Percentiles rank a stretch among this genome's conserved stretches.
Evolutionary conservation across 2,329 filamentous ascomycete species (phyloP).

Genomic region (Alternaria incomplexa): DNA sequence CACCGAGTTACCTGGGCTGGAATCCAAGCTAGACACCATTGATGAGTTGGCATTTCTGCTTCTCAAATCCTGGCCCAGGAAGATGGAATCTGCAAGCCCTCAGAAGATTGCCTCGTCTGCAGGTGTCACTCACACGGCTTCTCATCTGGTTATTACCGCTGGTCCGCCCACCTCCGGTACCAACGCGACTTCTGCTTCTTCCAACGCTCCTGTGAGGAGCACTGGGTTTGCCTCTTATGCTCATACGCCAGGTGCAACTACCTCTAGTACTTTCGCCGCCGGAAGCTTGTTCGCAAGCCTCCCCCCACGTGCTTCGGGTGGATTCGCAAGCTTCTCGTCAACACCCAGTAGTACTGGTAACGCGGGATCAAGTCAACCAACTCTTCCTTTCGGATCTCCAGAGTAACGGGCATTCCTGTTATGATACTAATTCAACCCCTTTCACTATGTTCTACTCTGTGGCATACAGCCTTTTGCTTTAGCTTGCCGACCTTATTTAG

Average conservation of each 20-base stretch:
- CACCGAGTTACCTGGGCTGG: slow-evolving; percentile 6
- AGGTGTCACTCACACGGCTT: neutral
- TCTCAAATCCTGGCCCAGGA: slow-evolving; percentile 18
- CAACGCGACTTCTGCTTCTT: neutral
- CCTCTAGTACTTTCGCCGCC: neutral
- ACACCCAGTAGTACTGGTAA: neutral
- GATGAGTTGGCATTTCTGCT: slow-evolving; percentile 20
- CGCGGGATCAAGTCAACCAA: neutral
- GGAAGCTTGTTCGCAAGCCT: neutral
- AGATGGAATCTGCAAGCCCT: neutral
- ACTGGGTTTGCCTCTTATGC: neutral
- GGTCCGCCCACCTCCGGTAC: neutral
- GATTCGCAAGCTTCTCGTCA: neutral
- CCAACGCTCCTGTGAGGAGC: neutral
- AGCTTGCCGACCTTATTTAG: no score
- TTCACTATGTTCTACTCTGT: neutral
- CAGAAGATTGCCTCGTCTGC: neutral
- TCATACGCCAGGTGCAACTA: neutral
- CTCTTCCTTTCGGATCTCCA: neutral
- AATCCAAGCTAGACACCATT: slow-evolving; percentile 15
- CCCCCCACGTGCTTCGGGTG: neutral
- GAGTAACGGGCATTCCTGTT: neutral
- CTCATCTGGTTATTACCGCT: neutral
- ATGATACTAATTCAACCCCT: neutral
- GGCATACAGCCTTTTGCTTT: neutral